phyloP scores from a whole-genome alignment of 2,329 filamentous ascomycete genomes.

The Scopulariopsis brevicaulis region DNA sequence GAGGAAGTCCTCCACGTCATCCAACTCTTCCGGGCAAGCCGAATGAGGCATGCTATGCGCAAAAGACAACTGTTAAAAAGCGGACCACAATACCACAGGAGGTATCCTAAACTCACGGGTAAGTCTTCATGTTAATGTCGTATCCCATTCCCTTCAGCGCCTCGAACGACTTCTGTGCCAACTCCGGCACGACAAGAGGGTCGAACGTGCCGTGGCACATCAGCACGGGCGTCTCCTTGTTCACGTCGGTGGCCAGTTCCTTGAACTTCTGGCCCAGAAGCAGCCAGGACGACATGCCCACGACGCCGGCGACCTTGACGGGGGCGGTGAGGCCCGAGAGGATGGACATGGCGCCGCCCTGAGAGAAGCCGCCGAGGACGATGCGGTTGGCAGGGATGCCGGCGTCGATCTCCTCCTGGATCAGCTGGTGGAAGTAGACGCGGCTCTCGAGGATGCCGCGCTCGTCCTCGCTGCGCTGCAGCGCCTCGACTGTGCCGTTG shows the following conservation, averaged over 20 bases:
- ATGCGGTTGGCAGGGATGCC: constrained; percentile 78
- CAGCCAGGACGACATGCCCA: constrained; percentile 76
- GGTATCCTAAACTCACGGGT: constrained; percentile 40
- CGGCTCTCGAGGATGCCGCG: constrained; percentile 61
- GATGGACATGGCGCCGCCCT: constrained; percentile 81
- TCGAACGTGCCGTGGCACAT: constrained; percentile 82
- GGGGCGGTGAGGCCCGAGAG: constrained; percentile 65
- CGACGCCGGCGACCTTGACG: constrained; percentile 74
- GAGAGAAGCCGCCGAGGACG: constrained; percentile 73
- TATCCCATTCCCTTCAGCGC: constrained; percentile 58
- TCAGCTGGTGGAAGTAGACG: constrained; percentile 66
- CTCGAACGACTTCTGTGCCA: constrained; percentile 58
- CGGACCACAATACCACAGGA: no score
- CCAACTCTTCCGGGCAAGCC: constrained; percentile 66
- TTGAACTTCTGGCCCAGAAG: constrained; percentile 44
- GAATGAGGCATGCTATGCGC: constrained; percentile 60
- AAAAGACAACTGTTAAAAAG: neutral
- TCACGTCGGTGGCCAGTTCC: constrained; percentile 23
- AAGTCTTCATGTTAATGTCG: constrained; percentile 65
- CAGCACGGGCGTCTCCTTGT: constrained; percentile 68
- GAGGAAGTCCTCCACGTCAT: constrained; percentile 61
- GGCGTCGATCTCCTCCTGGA: constrained; percentile 67
- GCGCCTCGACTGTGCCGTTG: constrained; percentile 18
- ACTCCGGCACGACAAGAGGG: constrained; percentile 55
- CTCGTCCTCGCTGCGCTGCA: constrained; percentile 46